Evolutionary conservation across 2,329 filamentous ascomycete species (phyloP).

Genomic region (Pseudocercospora macadamiae): DNA sequence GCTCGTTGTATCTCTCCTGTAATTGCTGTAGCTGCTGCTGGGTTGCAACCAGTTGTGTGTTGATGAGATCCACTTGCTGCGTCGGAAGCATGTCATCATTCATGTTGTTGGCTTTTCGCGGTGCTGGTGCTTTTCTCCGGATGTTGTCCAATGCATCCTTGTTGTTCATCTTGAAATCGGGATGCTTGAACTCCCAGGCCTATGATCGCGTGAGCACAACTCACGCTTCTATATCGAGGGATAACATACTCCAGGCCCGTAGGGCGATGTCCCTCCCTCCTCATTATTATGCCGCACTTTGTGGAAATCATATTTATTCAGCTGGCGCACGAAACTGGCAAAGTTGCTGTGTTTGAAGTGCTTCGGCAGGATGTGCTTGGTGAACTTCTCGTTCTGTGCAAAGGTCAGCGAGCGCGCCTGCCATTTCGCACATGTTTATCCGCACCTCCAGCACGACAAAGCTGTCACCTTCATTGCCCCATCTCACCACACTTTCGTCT

Average conservation of each 20-base stretch:
- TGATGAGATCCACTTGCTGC: slow-evolving; percentile 87
- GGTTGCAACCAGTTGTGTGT: slow-evolving; percentile 83
- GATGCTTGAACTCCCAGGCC: slow-evolving; percentile 97
- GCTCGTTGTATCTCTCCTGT: slow-evolving; percentile 80
- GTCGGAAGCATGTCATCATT: slow-evolving; percentile 77
- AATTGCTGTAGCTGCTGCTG: slow-evolving; percentile 90
- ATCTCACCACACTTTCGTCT: slow-evolving; percentile 89
- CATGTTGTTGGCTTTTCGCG: slow-evolving; percentile 68
- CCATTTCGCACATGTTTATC: slow-evolving; percentile 16
- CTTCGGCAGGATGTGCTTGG: slow-evolving; percentile 93
- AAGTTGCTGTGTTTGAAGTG: slow-evolving; percentile 97
- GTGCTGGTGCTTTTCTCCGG: slow-evolving; percentile 88
- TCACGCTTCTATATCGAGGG: not conserved
- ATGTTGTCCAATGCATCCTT: slow-evolving; percentile 98
- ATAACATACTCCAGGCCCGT: slow-evolving; percentile 71
- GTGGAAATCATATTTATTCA: slow-evolving; percentile 75
- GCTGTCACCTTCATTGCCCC: slow-evolving; percentile 92
- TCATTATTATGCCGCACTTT: slow-evolving; percentile 93
- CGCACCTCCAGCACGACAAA: slow-evolving; percentile 95
- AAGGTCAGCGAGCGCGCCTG: not conserved
- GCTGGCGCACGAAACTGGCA: slow-evolving; percentile 73
- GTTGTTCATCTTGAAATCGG: slow-evolving; percentile 92
- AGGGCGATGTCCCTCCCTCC: slow-evolving; percentile 78
- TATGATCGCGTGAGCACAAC: slow-evolving; percentile 47
- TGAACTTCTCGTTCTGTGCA: slow-evolving; percentile 93